A percentile compares a stretch with the other conserved stretches of the same genome.
phyloP scores from a whole-genome alignment of 768 basidiomycete species.

The Tubosaeta sp. region DNA sequence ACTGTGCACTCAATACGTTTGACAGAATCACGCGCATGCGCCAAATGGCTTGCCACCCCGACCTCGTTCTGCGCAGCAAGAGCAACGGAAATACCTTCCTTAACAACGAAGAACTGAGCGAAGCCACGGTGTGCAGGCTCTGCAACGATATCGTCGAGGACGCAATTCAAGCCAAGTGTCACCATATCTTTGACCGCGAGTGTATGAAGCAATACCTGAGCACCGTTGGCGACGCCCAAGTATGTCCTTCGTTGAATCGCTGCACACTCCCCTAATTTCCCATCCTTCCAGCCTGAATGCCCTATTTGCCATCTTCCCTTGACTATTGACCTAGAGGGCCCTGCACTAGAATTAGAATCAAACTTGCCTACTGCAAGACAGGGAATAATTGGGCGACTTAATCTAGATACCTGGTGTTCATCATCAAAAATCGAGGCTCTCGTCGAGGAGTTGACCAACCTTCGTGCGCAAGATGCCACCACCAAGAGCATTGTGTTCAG shows the following conservation, averaged over 20 bases:
- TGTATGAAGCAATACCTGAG: slow-evolving; percentile 93
- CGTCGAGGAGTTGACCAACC: slow-evolving; percentile 86
- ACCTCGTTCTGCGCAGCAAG: slow-evolving; percentile 87
- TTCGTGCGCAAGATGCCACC: slow-evolving; percentile 79
- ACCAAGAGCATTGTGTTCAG: slow-evolving; percentile 97
- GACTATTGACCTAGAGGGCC: slow-evolving; percentile 94
- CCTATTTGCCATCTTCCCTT: slow-evolving; percentile 91
- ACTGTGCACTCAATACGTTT: slow-evolving; percentile 12
- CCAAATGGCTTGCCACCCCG: slow-evolving; percentile 94
- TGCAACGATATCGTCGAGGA: slow-evolving; percentile 98
- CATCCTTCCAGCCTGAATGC: slow-evolving; percentile 66
- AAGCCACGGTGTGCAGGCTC: slow-evolving; percentile 87
- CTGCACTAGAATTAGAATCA: slow-evolving; percentile 81
- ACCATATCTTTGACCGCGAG: slow-evolving; percentile 92
- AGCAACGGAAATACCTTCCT: slow-evolving; percentile 62
- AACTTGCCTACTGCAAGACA: slow-evolving; percentile 52
- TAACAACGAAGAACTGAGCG: slow-evolving; percentile 52
- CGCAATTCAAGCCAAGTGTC: slow-evolving; percentile 89
- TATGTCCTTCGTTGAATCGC: slow-evolving; percentile 31
- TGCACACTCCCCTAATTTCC: background rate
- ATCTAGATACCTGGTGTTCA: slow-evolving; percentile 87
- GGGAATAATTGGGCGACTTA: slow-evolving; percentile 88
- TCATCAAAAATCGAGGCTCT: slow-evolving; percentile 98
- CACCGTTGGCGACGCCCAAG: slow-evolving; percentile 59
- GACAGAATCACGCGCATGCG: slow-evolving; percentile 88